phyloP scores from a whole-genome alignment of 169 alveolate species.

The Eimeria praecox region DNA sequence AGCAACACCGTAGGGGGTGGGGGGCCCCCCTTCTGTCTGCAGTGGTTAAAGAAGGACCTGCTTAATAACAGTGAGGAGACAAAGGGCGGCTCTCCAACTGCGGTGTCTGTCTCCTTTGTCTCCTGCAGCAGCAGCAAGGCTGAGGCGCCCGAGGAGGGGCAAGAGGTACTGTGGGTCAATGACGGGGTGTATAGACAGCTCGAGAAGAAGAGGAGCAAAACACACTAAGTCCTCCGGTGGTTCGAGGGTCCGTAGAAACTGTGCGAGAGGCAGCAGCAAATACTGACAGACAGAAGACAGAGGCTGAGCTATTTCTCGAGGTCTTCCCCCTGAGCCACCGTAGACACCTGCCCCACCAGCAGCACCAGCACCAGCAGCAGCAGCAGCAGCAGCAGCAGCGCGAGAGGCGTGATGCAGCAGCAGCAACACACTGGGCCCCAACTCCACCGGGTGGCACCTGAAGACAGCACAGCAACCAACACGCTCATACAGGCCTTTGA shows the following conservation, averaged over 20 bases:
- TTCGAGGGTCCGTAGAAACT: neutral
- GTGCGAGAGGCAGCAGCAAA: conserved; percentile 31
- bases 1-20: too few species aligned
- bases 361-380: neutral
- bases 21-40: too few species aligned
- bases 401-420: conserved; percentile 50
- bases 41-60: too few species aligned
- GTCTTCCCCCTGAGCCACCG: too few species aligned
- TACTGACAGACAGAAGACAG: conserved; percentile 6
- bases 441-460: conserved; percentile 46
- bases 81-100: conserved; percentile 34
- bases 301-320: neutral
- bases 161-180: neutral
- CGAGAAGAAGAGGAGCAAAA: neutral
- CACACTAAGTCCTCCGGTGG: conserved; percentile 25
- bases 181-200: conserved; percentile 15
- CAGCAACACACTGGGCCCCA: conserved; percentile 44
- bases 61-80: conserved; percentile 14
- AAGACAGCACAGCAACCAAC: neutral
- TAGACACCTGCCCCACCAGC: neutral
- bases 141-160: conserved; percentile 24
- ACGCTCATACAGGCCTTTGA: neutral
- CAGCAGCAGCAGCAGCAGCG: conserved; percentile 20
- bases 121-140: conserved; percentile 27
- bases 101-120: conserved; percentile 21